Evolutionary conservation across 148 eudicot species (phyloP).

Genomic region (Rhododendron henanense): DNA sequence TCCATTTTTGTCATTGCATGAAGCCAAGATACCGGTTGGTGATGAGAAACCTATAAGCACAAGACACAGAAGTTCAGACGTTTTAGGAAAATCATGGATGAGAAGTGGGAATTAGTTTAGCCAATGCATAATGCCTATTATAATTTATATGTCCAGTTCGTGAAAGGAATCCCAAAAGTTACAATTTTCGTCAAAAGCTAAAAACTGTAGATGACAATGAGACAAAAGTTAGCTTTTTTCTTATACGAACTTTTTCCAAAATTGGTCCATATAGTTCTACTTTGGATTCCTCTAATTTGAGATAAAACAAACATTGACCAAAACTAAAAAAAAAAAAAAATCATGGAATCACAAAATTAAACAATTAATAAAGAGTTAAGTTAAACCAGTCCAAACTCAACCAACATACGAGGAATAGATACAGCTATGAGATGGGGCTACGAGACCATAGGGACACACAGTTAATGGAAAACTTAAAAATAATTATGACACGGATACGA

Average conservation of each 20-base stretch:
- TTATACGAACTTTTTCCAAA: neutral
- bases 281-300: no score
- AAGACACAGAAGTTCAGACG: neutral
- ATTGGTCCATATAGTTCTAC: neutral
- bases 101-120: neutral
- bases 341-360: no score
- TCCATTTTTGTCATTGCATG: slow-evolving; percentile 56
- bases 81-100: neutral
- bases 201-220: neutral
- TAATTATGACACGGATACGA: neutral
- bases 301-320: neutral
- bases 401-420: neutral
- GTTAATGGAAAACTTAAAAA: neutral
- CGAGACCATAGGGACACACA: neutral
- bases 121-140: neutral
- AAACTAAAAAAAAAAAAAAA: no score
- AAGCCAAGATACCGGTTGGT: slow-evolving; percentile 73
- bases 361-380: neutral
- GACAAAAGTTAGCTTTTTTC: neutral
- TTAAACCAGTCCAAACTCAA: neutral
- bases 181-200: neutral
- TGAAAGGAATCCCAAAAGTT: neutral
- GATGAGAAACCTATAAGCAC: slow-evolving; percentile 73
- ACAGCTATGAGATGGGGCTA: neutral
- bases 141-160: neutral